Evolutionary conservation across 805 yeast genomes (phyloP), one percentile per base, ranked within the genome.

Genomic region (Ogataea paraovalis): DNA sequence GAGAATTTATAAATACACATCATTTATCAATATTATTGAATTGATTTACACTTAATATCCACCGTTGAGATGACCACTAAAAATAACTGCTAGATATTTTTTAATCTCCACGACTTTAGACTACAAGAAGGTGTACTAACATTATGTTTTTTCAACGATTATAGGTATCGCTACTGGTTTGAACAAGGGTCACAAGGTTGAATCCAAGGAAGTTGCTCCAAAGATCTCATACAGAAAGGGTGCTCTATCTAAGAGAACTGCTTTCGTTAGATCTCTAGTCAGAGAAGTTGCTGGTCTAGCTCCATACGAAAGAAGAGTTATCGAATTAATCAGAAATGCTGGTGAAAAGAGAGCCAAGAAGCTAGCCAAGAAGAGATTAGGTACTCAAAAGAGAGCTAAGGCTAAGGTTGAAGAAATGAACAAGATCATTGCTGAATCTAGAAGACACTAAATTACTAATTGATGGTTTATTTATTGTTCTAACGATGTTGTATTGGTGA

Each of bases 331-430:
- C 86, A 94, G 99, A 85, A 94, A 95, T 82, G 91, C 97, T 74
- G 96, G 97, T 85, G 99, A 94, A 82, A 94, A 94, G 96, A 94
- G 98, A 83, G 99, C 99, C 66, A 88, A 94, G 89, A 94, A 94
- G 90, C 90, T 94, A 73, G 97, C 98, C 64, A 94, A 94, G 94
- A 94, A 88, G 96, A 92, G 94, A 88, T 88, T 94, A 73, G 99
- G 99, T 80, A 89, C 99, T 69, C 96, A 92, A 86, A 85, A 83
- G 82, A 95, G 99, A 84, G 97, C 98, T 70, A 88, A 89, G 87
- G 94, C 89, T 75, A 94, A 94, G 91, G 96, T 94, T 74, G 99
- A 94, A 80, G 97, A 91, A 79, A 87, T 95, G 91, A 88, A 80
- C 85, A 76, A 79, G 74, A 82, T 92, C 82, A 92, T 92, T 76